phyloP scores from a whole-genome alignment of 768 basidiomycete species.

The Dictyophora rubrovolvata region DNA sequence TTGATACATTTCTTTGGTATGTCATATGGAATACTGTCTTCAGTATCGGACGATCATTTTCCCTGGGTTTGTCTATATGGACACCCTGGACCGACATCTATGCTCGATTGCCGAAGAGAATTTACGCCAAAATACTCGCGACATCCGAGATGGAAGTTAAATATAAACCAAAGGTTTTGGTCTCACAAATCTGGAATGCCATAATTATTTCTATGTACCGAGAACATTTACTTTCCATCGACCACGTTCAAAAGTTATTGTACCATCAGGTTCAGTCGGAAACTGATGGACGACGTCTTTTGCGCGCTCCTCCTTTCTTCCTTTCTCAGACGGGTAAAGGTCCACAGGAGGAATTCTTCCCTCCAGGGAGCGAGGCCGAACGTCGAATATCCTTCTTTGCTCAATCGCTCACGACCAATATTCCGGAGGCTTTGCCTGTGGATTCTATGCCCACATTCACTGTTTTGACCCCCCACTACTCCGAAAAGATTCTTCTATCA shows the following conservation, averaged over 20 bases:
- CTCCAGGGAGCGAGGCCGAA: constrained; percentile 88
- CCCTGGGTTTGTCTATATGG: constrained; percentile 93
- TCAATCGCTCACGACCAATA: constrained; percentile 89
- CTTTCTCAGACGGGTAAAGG: constrained; percentile 88
- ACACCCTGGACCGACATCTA: constrained; percentile 99
- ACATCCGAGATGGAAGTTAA: constrained; percentile 95
- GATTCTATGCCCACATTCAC: constrained; percentile 99
- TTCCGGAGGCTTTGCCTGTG: constrained; percentile 88
- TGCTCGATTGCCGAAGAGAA: constrained; percentile 89
- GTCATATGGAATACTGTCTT: constrained; percentile 99
- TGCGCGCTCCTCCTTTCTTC: constrained; percentile 97
- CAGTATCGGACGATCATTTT: constrained; percentile 80
- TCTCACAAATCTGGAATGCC: constrained; percentile 99
- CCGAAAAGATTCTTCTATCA: constrained; percentile 96
- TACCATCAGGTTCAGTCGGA: constrained; percentile 92
- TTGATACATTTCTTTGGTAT: constrained; percentile 99
- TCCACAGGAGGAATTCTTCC: constrained; percentile 86
- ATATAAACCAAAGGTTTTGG: constrained; percentile 98
- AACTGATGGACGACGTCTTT: constrained; percentile 76
- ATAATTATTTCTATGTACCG: constrained; percentile 99
- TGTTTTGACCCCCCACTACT: constrained; percentile 96
- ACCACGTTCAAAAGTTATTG: constrained; percentile 94
- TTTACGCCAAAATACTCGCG: constrained; percentile 91
- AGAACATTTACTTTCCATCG: constrained; percentile 96
- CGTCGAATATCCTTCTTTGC: constrained; percentile 98